These are phyloP conservation scores for Apiotrichum gamsii DNA, from an alignment of 1,284 basidiomycete species.

Conservation along the genomic window DNA sequence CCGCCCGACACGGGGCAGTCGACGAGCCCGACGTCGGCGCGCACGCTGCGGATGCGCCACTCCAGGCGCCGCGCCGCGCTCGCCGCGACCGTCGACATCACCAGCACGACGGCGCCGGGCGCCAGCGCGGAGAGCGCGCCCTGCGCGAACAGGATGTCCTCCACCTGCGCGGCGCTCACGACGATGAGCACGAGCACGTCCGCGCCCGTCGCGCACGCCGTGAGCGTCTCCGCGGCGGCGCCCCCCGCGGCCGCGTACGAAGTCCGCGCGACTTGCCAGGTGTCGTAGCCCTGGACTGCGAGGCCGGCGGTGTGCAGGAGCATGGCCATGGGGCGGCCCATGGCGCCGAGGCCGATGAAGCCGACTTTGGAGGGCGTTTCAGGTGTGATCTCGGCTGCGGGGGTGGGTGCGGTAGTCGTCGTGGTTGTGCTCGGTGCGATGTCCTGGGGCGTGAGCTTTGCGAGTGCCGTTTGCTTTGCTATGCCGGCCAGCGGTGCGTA, in stretches of 20 bases:
- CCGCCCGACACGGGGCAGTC: slow-evolving; percentile 39
- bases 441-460: background rate
- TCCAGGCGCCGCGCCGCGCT: slow-evolving; percentile 16
- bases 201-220: slow-evolving; percentile 10
- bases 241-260: slow-evolving; percentile 11
- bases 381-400: background rate
- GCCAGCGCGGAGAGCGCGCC: slow-evolving; percentile 10
- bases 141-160: slow-evolving; percentile 19
- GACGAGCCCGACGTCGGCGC: slow-evolving; percentile 26
- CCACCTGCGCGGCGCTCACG: slow-evolving; percentile 19
- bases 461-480: background rate
- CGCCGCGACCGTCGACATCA: slow-evolving; percentile 32
- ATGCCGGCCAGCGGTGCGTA: slow-evolving; percentile 7
- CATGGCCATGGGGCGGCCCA: slow-evolving; percentile 18
- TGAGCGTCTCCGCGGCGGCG: slow-evolving; percentile 3
- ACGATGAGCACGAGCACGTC: slow-evolving; percentile 26
- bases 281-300: slow-evolving; percentile 20
- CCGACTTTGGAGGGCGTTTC: slow-evolving; percentile 12
- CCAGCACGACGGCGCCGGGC: slow-evolving; percentile 23
- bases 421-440: background rate
- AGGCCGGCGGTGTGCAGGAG: slow-evolving; percentile 13
- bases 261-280: slow-evolving; percentile 5
- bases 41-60: slow-evolving; percentile 5
- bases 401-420: background rate
- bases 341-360: slow-evolving; percentile 18